Conservation (phyloP, 1,284 basidiomycete species). For the Rhodotorula glutinis region DNA sequence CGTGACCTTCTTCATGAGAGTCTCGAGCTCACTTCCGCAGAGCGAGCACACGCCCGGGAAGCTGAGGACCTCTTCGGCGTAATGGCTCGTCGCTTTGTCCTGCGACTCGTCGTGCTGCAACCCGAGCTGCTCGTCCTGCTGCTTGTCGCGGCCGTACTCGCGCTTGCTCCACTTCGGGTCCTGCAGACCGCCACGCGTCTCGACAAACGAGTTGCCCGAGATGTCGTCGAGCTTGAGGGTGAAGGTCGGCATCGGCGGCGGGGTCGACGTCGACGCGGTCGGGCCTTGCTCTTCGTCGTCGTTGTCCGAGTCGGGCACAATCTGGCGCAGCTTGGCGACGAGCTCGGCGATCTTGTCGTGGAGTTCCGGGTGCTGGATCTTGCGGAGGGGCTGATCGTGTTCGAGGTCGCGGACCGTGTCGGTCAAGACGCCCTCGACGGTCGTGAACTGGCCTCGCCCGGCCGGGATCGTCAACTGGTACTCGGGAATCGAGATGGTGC, state of each 20-base stretch:
- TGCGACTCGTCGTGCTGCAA: conserved; percentile 52
- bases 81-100: conserved; percentile 50
- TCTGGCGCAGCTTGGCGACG: conserved; percentile 63
- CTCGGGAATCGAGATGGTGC: conserved; percentile 81
- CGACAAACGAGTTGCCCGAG: conserved; percentile 89
- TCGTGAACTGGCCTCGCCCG: conserved; percentile 86
- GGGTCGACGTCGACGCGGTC: conserved; percentile 35
- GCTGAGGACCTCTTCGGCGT: conserved; percentile 78
- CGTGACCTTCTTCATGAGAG: conserved; percentile 91
- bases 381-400: conserved; percentile 79
- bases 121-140: conserved; percentile 82
- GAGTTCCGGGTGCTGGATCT: conserved; percentile 72
- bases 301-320: conserved; percentile 58
- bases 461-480: conserved; percentile 83
- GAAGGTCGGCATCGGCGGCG: conserved; percentile 61
- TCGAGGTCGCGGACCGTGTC: conserved; percentile 80
- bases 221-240: conserved; percentile 89
- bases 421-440: conserved; percentile 85
- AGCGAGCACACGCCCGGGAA: conserved; percentile 88
- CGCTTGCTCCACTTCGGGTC: conserved; percentile 92
- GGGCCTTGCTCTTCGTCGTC: conserved; percentile 43
- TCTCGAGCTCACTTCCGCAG: conserved; percentile 78
- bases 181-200: conserved; percentile 69
- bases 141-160: conserved; percentile 73
- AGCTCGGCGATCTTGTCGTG: conserved; percentile 76